Percentiles rank a stretch among this genome's conserved stretches.
These are phyloP conservation scores for Chlamydomonas reinhardtii DNA, from an alignment of 163 green algal genomes.

Conservation along the genomic window DNA sequence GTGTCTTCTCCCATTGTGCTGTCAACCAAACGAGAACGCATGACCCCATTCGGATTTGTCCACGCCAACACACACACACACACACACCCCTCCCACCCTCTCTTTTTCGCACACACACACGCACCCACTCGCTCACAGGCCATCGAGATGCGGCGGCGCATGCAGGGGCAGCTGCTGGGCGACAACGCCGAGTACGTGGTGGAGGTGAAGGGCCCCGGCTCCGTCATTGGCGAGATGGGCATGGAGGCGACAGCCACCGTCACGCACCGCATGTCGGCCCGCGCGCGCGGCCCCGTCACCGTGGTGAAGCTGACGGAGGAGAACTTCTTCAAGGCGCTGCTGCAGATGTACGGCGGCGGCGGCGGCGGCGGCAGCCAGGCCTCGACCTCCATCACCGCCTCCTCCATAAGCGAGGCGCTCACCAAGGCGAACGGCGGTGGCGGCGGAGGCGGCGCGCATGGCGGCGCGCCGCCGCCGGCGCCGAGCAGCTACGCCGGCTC, in stretches of 20 bases:
- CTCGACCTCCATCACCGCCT: conserved; percentile 30
- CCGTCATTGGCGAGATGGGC: conserved; percentile 67
- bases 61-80: too few species aligned
- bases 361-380: conserved; percentile 25
- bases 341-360: conserved; percentile 44
- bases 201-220: conserved; percentile 64
- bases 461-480: not conserved
- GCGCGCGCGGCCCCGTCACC: conserved; percentile 56
- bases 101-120: too few species aligned
- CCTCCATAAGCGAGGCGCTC: not conserved
- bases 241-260: conserved; percentile 45
- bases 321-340: conserved; percentile 57
- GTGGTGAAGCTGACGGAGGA: conserved; percentile 68
- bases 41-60: too few species aligned
- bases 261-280: conserved; percentile 46
- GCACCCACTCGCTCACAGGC: too few species aligned
- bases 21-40: too few species aligned
- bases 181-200: conserved; percentile 47
- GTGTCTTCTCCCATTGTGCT: too few species aligned
- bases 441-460: not conserved
- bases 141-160: conserved; percentile 57
- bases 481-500: not conserved
- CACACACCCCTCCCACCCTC: too few species aligned
- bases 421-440: not conserved
- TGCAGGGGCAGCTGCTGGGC: conserved; percentile 39